Percentiles rank a stretch among this genome's conserved stretches.
Evolutionary conservation across 1,139 yeast species (phyloP).

Genomic region (Yamadazyma jaroonii): DNA sequence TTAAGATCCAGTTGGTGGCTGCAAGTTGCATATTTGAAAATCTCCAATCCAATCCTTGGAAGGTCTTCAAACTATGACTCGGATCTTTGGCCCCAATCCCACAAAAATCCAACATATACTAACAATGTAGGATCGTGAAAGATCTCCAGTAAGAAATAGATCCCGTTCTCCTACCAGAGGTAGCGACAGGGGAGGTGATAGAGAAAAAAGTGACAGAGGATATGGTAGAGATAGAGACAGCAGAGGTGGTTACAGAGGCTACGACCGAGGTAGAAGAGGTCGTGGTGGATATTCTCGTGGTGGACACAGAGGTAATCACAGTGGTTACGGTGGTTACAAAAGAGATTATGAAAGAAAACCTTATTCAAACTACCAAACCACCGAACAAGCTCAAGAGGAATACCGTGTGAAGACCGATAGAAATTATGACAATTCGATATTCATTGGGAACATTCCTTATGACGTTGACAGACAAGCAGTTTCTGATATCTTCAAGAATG

Average conservation of each 20-base stretch:
- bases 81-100: too few species aligned
- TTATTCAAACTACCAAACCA: conserved; percentile 17
- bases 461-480: conserved; percentile 59
- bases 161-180: conserved; percentile 29
- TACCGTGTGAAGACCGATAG: conserved; percentile 50
- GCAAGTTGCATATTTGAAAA: too few species aligned
- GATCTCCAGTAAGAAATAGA: conserved; percentile 45
- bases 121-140: conserved; percentile 44
- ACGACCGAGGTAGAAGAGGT: conserved; percentile 15
- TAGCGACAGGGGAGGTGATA: conserved; percentile 10
- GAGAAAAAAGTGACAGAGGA: conserved; percentile 9
- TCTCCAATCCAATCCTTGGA: too few species aligned
- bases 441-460: conserved; percentile 73
- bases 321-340: conserved; percentile 16
- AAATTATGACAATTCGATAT: conserved; percentile 66
- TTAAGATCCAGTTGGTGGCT: too few species aligned
- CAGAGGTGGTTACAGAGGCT: conserved; percentile 18
- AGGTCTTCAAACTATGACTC: too few species aligned
- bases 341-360: conserved; percentile 22
- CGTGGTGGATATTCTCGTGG: conserved; percentile 24
- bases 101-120: conserved; percentile 14
- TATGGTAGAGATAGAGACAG: conserved; percentile 15
- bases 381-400: conserved; percentile 27
- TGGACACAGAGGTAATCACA: conserved; percentile 17
- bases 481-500: conserved; percentile 54